These are phyloP conservation scores for Aspergillus persii DNA, from an alignment of 2,329 filamentous ascomycete species.

Conservation along the genomic window DNA sequence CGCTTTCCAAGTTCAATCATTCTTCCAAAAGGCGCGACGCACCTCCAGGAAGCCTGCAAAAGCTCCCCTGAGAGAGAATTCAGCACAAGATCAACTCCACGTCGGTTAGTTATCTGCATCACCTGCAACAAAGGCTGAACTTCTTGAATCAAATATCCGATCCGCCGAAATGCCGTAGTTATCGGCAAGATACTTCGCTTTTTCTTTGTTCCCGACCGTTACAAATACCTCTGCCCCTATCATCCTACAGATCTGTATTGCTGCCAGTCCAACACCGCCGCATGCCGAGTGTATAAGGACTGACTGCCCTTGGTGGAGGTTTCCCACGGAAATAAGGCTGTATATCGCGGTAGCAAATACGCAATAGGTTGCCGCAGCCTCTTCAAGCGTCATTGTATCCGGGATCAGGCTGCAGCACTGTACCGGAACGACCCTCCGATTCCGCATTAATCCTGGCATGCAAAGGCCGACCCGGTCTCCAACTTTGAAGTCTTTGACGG, in stretches of 20 bases:
- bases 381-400: constrained; percentile 11
- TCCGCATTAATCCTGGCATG: no score
- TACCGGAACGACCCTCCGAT: constrained; percentile 17
- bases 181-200: constrained; percentile 21
- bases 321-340: constrained; percentile 22
- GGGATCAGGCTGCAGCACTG: constrained; percentile 17
- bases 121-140: constrained; percentile 18
- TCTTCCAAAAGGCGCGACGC: constrained; percentile 27
- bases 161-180: constrained; percentile 17
- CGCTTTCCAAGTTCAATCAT: constrained; percentile 30
- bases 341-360: constrained; percentile 22
- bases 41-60: constrained; percentile 30
- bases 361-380: constrained; percentile 18
- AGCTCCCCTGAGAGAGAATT: constrained; percentile 28
- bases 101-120: constrained; percentile 15
- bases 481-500: no score
- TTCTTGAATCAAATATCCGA: constrained; percentile 25
- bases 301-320: constrained; percentile 23
- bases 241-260: constrained; percentile 23
- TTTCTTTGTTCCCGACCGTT: constrained; percentile 23
- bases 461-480: no score
- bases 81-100: constrained; percentile 27
- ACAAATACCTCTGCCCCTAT: constrained; percentile 25
- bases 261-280: constrained; percentile 27
- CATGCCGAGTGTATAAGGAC: constrained; percentile 29